Conservation (phyloP, 73 alveolate species). For the Tetrahymena thermophila region DNA sequence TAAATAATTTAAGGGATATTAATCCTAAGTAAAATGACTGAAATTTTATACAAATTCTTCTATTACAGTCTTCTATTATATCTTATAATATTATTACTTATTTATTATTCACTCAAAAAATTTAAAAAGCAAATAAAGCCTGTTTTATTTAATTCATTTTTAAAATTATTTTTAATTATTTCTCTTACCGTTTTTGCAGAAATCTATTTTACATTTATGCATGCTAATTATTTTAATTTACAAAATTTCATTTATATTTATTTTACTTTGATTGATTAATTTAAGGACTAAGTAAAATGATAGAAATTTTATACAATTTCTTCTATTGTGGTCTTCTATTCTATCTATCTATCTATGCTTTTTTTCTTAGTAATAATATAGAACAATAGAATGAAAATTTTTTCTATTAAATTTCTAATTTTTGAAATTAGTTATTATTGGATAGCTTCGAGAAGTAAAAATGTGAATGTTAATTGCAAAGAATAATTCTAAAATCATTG, state of each 20-base stretch:
- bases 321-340: background rate
- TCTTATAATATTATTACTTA: too few species aligned
- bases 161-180: too few species aligned
- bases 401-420: background rate
- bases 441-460: background rate
- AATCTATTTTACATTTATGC: too few species aligned
- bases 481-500: background rate
- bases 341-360: background rate
- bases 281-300: too few species aligned
- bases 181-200: too few species aligned
- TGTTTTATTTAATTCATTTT: too few species aligned
- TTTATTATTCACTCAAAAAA: too few species aligned
- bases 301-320: background rate
- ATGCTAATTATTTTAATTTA: too few species aligned
- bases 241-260: too few species aligned
- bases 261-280: too few species aligned
- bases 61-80: background rate
- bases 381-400: background rate
- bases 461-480: background rate
- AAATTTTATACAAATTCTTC: background rate
- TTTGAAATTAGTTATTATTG: background rate
- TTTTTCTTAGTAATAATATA: background rate
- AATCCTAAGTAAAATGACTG: background rate
- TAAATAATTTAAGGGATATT: too few species aligned
- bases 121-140: too few species aligned